Base-by-base conservation (phyloP, 2,329 filamentous ascomycete species). In the Fusarium burgessii region DNA sequence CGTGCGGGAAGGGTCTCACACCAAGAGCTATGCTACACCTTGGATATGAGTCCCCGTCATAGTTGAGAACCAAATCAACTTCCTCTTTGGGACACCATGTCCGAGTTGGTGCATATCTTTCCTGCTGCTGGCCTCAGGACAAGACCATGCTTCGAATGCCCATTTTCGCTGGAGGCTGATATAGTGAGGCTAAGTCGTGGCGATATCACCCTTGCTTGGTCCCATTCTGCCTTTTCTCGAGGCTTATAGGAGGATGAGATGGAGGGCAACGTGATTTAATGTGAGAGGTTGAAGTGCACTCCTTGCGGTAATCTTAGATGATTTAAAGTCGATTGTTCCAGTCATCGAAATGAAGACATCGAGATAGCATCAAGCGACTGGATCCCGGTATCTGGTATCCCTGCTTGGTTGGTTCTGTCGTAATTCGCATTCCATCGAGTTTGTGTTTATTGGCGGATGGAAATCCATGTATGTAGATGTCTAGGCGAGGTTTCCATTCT, bases 11-110 rank as follows among this genome's bases (percentile, higher is more conserved):
- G n/a, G 50, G 38, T 55, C 55, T 55, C 45, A 42, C 66, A 56
- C 49, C 55, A 42, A 35, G 47, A 38, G 15, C 18, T 41, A 40
- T 43, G 43, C 20, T 58, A 51, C 20, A 47, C 17, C 46, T 32
- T 11, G 43, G 20, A 45, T 18, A 60, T 52, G 50, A 42, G 33
- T 38, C 27, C 20, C 38, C 54, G 46, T 36, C 25, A 18, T 35
- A 35, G 20, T 60, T 49, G 66, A 68, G 42, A 11, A 15, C 35
- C 42, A 58, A 61, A 25, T 29, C 40, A 75, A 71, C 74, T 76
- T 68, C 74, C 74, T 62, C 27, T 71, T 76, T 59, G 33, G 66
- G 74, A 64, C 43, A 63, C 56, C 49, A 33, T 32, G 42, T 58
- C 72, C 72, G 74, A 66, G 62, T 54, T 67, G 58, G 63, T 66